Evolutionary conservation across 805 yeast species (phyloP).

Genomic region (Candida ortonii): DNA sequence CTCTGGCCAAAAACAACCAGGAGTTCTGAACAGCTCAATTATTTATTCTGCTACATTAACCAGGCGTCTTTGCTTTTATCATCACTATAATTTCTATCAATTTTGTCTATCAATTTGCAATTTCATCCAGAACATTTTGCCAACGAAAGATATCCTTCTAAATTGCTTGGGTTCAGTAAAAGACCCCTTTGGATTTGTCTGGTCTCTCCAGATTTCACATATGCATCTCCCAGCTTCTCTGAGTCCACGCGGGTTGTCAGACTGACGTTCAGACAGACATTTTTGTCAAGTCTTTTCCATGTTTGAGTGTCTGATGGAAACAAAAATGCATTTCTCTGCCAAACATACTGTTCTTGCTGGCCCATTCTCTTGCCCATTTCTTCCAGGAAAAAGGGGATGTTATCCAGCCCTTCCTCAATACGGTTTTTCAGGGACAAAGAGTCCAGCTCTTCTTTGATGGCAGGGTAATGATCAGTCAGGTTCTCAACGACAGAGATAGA

Average conservation of each 20-base stretch:
- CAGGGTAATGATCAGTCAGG: conserved; percentile 52
- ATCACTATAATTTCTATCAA: too few relatives aligned
- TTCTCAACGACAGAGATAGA: conserved; percentile 71
- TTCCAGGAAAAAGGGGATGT: conserved; percentile 57
- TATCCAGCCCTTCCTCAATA: conserved; percentile 47
- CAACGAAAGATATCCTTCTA: conserved; percentile 26
- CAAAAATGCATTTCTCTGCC: conserved; percentile 71
- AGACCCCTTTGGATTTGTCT: conserved; percentile 66
- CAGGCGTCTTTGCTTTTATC: too few relatives aligned
- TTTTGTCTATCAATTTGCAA: too few relatives aligned
- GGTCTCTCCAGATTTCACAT: conserved; percentile 44
- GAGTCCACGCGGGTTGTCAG: conserved; percentile 50
- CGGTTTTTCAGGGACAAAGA: conserved; percentile 43
- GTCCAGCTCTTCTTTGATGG: conserved; percentile 64
- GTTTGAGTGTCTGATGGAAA: conserved; percentile 68
- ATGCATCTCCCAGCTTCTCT: conserved; percentile 49
- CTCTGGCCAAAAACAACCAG: conserved; percentile 27
- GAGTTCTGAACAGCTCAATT: conserved; percentile 19
- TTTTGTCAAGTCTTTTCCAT: conserved; percentile 64
- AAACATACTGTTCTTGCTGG: conserved; percentile 30
- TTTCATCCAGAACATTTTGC: too few relatives aligned
- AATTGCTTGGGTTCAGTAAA: conserved; percentile 56
- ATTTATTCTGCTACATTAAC: too few relatives aligned
- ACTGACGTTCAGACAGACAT: conserved; percentile 59
- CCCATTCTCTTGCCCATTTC: conserved; percentile 46